Evolutionary conservation across 2,329 filamentous ascomycete species (phyloP).

Genomic region (Fusarium brevicatenulatum): DNA sequence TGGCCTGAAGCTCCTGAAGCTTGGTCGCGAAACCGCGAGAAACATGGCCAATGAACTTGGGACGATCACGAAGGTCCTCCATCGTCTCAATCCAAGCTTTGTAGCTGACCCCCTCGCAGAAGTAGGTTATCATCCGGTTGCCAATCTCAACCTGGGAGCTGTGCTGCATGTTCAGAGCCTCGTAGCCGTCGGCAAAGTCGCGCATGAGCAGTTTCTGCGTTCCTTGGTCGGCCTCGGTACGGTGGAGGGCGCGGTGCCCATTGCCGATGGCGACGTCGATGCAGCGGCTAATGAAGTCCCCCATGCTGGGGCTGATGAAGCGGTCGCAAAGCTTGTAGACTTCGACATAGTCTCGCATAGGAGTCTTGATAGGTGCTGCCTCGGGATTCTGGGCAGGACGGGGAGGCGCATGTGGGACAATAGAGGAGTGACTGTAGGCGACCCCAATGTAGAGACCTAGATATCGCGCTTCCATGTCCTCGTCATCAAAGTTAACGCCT

Average conservation of each 20-base stretch:
- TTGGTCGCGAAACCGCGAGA: conserved; percentile 47
- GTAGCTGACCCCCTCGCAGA: conserved; percentile 48
- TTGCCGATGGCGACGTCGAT: conserved; percentile 47
- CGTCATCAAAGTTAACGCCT: conserved; percentile 46
- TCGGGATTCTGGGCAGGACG: conserved; percentile 41
- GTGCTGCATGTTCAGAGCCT: conserved; percentile 44
- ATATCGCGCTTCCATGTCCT: conserved; percentile 46
- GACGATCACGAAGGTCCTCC: conserved; percentile 42
- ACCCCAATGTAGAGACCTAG: conserved; percentile 50
- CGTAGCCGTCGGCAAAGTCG: conserved; percentile 51
- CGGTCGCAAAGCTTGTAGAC: conserved; percentile 52
- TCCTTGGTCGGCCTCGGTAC: conserved; percentile 39
- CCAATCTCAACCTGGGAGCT: conserved; percentile 39
- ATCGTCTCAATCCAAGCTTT: conserved; percentile 40
- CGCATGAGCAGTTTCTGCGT: conserved; percentile 46
- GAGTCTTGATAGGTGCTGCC: conserved; percentile 38
- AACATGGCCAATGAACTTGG: conserved; percentile 46
- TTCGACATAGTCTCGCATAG: conserved; percentile 48
- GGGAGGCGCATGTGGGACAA: conserved; percentile 46
- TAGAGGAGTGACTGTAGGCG: conserved; percentile 49
- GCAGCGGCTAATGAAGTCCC: conserved; percentile 44
- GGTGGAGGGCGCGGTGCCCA: conserved; percentile 48
- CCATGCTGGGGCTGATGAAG: conserved; percentile 48
- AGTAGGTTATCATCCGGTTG: conserved; percentile 45
- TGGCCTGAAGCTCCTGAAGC: conserved; percentile 37